Evolutionary conservation across 169 alveolate species (phyloP).

Genomic region (Eimeria necatrix): DNA sequence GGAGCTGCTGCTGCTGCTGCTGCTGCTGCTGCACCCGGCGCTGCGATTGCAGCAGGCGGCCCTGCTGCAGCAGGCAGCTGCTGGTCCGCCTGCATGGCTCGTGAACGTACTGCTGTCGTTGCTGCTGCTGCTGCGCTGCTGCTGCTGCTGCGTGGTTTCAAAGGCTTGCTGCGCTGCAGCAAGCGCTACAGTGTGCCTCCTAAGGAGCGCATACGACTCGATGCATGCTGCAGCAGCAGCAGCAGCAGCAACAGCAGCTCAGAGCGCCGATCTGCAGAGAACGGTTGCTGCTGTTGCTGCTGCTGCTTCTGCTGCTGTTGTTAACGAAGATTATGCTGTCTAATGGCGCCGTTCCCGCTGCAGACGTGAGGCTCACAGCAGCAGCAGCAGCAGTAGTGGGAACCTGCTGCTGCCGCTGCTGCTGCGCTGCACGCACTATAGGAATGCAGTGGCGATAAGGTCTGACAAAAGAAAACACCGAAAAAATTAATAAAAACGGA

Average conservation of each 20-base stretch:
- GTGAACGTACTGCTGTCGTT: neutral
- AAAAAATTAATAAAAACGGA: too few relatives aligned
- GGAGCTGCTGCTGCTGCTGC: constrained; percentile 35
- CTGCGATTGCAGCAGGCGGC: neutral
- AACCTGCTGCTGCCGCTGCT: constrained; percentile 50
- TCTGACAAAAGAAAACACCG: too few relatives aligned
- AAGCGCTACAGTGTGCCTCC: neutral
- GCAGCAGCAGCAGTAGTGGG: constrained; percentile 50
- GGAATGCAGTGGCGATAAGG: neutral
- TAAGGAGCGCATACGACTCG: neutral
- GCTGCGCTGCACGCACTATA: neutral
- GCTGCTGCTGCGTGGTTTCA: neutral
- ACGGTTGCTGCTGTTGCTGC: constrained; percentile 4
- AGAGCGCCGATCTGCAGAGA: neutral
- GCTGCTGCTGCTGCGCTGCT: neutral
- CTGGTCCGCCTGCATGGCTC: constrained; percentile 17
- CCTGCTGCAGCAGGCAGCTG: constrained; percentile 4
- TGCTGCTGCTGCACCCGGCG: constrained; percentile 12
- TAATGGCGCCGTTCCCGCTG: neutral
- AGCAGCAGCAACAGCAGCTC: constrained; percentile 33
- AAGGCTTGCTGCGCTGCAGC: constrained; percentile 15
- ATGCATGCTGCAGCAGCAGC: constrained; percentile 25
- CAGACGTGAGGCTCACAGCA: constrained; percentile 28
- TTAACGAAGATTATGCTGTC: neutral
- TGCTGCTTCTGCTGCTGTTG: constrained; percentile 12